Percentiles rank a stretch among this genome's conserved stretches.
phyloP scores from a whole-genome alignment of 306 rosid species.

The Ormosia emarginata region DNA sequence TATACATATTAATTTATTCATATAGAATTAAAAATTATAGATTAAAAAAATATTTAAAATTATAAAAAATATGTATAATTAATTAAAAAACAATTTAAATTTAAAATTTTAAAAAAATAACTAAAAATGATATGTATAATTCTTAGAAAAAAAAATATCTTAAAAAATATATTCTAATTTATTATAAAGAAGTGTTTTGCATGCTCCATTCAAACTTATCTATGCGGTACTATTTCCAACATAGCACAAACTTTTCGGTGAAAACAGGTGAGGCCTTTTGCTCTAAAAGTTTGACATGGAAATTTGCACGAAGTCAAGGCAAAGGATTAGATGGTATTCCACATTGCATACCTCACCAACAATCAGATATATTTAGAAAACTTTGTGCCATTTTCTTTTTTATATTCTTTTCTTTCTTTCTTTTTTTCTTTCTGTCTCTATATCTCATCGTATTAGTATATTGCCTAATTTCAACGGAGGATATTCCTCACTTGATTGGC shows the following conservation, averaged over 20 bases:
- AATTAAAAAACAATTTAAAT: too few relatives aligned
- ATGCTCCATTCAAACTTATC: too few relatives aligned
- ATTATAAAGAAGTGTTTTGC: too few relatives aligned
- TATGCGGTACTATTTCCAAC: background rate
- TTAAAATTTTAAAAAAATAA: too few relatives aligned
- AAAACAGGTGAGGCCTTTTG: background rate
- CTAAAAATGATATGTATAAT: too few relatives aligned
- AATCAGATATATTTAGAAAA: background rate
- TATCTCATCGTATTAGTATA: background rate
- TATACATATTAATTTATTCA: too few relatives aligned
- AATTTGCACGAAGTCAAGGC: background rate
- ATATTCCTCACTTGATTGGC: background rate
- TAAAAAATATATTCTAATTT: too few relatives aligned
- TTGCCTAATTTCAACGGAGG: background rate
- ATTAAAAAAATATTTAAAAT: too few relatives aligned
- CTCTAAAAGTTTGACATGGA: background rate
- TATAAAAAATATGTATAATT: too few relatives aligned
- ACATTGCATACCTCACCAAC: slow-evolving; percentile 1
- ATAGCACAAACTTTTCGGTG: background rate
- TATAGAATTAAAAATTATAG: too few relatives aligned
- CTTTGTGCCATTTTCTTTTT: slow-evolving; percentile 5
- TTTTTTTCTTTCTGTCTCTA: background rate
- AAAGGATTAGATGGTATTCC: background rate
- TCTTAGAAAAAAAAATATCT: too few relatives aligned
- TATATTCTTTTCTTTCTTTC: too few relatives aligned